A percentile compares a stretch with the other conserved stretches of the same genome.
Conservation (phyloP, 179 eudicot genomes). For the Beta macrorhiza region DNA sequence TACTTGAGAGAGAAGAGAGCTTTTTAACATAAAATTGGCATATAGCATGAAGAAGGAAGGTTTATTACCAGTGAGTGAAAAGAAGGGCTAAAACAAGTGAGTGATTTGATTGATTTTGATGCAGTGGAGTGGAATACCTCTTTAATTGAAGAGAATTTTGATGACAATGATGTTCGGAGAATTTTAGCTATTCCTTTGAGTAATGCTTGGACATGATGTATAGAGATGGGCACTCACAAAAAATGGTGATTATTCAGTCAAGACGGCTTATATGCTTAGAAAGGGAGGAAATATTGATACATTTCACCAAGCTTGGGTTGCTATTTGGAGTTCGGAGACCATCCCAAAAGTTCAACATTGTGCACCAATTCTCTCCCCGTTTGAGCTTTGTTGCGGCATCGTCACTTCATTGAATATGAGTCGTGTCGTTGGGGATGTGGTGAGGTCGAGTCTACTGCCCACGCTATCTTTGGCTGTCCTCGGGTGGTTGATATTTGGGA, state of each 20-base stretch:
- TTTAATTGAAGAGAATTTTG: neutral
- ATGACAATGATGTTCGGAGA: neutral
- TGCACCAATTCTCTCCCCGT: neutral
- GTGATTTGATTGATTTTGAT: no score
- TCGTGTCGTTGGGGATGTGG: neutral
- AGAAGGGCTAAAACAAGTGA: no score
- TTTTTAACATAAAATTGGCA: no score
- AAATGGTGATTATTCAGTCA: neutral
- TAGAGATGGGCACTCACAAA: neutral
- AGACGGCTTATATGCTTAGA: neutral
- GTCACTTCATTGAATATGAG: neutral
- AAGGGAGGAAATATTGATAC: neutral
- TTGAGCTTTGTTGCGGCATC: neutral
- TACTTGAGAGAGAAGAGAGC: no score
- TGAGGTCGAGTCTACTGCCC: neutral
- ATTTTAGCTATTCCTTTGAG: neutral
- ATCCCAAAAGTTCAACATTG: neutral
- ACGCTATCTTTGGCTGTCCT: neutral
- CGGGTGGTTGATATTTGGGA: neutral
- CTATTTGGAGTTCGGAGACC: neutral
- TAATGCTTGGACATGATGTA: neutral
- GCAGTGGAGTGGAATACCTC: neutral
- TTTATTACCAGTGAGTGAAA: no score
- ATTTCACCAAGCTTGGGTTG: neutral
- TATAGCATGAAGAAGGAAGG: no score